Base-by-base conservation (phyloP, 75 land plant species). In the Picea glauca region DNA sequence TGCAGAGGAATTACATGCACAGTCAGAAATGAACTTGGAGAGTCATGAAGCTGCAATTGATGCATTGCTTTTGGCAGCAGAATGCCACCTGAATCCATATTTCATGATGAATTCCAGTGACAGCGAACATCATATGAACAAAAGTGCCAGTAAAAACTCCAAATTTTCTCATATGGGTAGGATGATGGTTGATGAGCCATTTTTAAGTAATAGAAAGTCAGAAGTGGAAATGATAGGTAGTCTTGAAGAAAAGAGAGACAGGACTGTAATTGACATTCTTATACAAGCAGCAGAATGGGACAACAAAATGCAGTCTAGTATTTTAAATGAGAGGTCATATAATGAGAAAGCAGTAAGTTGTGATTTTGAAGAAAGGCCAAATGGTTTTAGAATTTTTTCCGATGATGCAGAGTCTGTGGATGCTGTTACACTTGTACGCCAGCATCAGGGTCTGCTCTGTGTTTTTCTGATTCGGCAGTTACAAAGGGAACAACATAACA, bases 61-160 rank as follows among this genome's bases (percentile, higher is more conserved):
- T 88, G 88, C 97, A 54, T 79, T 96, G 46, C 92, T 96, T 64
- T 88, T 94, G 60, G 94, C 99, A 60, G 94, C 94, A 43, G 97
- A 96, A 67, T 94, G 99, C 75, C 89, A 92, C 80, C 80, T 94
- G 46, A 94, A 94, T 65, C 99, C 99, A 6, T 89, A 83, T 74
- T 93, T 91, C 60, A 83, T 91, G 87, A 63, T 83, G 38, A 79
- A 87, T 14, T 79, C 82, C 46, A 82, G 56, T 38, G 79, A 80
- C 23, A 62, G 79, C 83, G 61, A 86, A 62, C 76, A 77, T 20
- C 57, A 82, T 70, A n/a, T 82, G n/a, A 64, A 50, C 26, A 66
- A 70, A 74, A 72, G 23, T 30, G 6, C 23, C 0, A 78, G 14
- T 5, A 26, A 72, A 18, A 3, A 75, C n/a, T n/a, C n/a, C 58